These are phyloP conservation scores for Taphrina communis DNA, from an alignment of 1,139 yeast species.

Conservation along the genomic window DNA sequence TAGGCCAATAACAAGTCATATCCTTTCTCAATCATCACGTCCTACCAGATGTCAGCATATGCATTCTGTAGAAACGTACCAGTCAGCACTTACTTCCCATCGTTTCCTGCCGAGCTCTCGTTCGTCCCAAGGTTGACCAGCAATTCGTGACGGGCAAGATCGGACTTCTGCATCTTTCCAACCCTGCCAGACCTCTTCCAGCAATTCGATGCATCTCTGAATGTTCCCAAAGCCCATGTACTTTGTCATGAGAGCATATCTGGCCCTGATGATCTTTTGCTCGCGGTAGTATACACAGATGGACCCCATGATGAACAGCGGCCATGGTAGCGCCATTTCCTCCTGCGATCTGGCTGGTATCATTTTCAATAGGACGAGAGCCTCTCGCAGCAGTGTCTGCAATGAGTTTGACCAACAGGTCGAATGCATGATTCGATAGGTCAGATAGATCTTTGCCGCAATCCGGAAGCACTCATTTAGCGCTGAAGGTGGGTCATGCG, in stretches of 20 bases:
- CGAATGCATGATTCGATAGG: conserved; percentile 32
- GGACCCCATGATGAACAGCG: conserved; percentile 36
- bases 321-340: conserved; percentile 38
- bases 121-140: conserved; percentile 31
- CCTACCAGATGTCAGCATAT: background rate
- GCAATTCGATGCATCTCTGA: conserved; percentile 29
- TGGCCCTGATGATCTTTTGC: conserved; percentile 26
- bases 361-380: conserved; percentile 16
- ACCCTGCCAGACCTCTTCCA: conserved; percentile 38
- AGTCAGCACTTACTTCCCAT: conserved; percentile 24
- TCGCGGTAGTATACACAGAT: conserved; percentile 23
- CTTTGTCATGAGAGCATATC: conserved; percentile 26
- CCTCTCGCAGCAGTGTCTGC: conserved; percentile 20
- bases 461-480: conserved; percentile 28
- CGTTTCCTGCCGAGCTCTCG: conserved; percentile 32
- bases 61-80: too few species aligned
- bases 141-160: conserved; percentile 21
- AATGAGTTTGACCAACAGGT: conserved; percentile 25
- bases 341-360: conserved; percentile 33
- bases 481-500: conserved; percentile 22
- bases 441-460: conserved; percentile 37
- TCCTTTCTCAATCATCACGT: conserved; percentile 32
- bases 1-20: conserved; percentile 24
- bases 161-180: conserved; percentile 35
- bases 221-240: conserved; percentile 39